Percentiles rank a stretch among this genome's conserved stretches.
Conservation (phyloP, 371 early-diverging fungal species). For the Cokeromyces recurvatus region DNA sequence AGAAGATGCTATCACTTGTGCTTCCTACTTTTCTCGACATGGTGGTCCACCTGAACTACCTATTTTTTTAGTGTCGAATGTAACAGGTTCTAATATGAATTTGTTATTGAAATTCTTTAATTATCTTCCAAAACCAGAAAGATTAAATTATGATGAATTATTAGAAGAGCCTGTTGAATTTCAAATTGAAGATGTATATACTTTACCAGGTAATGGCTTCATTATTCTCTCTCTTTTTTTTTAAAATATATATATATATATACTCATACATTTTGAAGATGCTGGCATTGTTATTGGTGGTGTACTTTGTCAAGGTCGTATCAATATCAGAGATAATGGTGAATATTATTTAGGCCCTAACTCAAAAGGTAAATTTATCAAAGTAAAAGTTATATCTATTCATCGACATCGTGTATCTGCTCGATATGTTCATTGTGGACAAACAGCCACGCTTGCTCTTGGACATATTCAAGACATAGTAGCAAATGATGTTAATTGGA, state of each 20-base stretch:
- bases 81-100: slow-evolving; percentile 81
- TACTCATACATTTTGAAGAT: slow-evolving; percentile 29
- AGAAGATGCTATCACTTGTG: slow-evolving; percentile 67
- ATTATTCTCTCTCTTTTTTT: not conserved
- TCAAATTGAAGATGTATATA: slow-evolving; percentile 86
- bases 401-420: slow-evolving; percentile 83
- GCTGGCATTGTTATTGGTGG: slow-evolving; percentile 56
- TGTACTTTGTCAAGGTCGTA: slow-evolving; percentile 46
- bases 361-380: slow-evolving; percentile 44
- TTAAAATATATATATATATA: too few relatives aligned
- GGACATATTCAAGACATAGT: not conserved
- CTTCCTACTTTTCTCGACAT: slow-evolving; percentile 54
- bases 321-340: slow-evolving; percentile 25
- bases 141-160: slow-evolving; percentile 26
- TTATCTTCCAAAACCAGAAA: slow-evolving; percentile 52
- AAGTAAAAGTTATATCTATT: slow-evolving; percentile 68
- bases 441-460: slow-evolving; percentile 80
- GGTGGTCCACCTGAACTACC: slow-evolving; percentile 59
- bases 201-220: slow-evolving; percentile 64
- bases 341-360: slow-evolving; percentile 54
- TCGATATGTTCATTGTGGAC: slow-evolving; percentile 72
- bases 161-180: slow-evolving; percentile 65
- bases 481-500: slow-evolving; percentile 33
- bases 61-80: slow-evolving; percentile 85
- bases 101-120: slow-evolving; percentile 71